Percentiles rank a stretch among this genome's conserved stretches.
Evolutionary conservation across 257 asterid genomes (phyloP).

Genomic region (Salvia rosmarinus): DNA sequence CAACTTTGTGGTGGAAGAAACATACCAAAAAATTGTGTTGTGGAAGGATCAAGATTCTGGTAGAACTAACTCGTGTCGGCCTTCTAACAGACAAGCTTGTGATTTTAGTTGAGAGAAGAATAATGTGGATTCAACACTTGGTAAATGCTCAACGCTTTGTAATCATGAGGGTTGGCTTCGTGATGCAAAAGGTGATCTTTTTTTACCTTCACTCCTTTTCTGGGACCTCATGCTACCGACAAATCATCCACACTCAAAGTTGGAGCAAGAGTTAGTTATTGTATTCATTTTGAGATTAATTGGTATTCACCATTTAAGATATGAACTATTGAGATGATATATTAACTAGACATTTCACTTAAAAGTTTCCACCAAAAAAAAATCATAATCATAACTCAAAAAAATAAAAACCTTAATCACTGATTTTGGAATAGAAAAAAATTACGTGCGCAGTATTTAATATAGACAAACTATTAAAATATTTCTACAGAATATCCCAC

Average conservation of each 20-base stretch:
- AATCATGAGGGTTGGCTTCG: constrained; percentile 37
- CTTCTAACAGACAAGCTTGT: constrained; percentile 25
- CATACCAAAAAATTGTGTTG: not conserved
- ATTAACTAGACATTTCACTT: too few relatives aligned
- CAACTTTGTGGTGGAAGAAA: too few relatives aligned
- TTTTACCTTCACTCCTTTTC: constrained; percentile 1
- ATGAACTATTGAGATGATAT: not conserved
- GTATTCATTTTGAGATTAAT: not conserved
- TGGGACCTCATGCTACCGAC: constrained; percentile 22
- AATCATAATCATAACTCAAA: too few relatives aligned
- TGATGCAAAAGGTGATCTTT: constrained; percentile 37
- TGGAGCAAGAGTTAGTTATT: not conserved
- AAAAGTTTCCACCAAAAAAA: too few relatives aligned
- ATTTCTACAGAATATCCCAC: too few relatives aligned
- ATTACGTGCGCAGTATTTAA: too few relatives aligned
- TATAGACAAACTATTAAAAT: too few relatives aligned
- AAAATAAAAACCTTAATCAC: too few relatives aligned
- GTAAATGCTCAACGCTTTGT: not conserved
- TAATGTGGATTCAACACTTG: constrained; percentile 4
- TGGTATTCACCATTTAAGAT: not conserved
- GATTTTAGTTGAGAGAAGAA: not conserved
- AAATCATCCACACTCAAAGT: constrained; percentile 22
- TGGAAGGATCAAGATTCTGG: constrained; percentile 15
- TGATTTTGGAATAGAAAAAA: too few relatives aligned
- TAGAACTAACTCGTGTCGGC: constrained; percentile 14